Evolutionary conservation across 768 basidiomycete genomes (phyloP), one percentile per base, ranked within the genome.

Genomic region (Termitomyces sp.): DNA sequence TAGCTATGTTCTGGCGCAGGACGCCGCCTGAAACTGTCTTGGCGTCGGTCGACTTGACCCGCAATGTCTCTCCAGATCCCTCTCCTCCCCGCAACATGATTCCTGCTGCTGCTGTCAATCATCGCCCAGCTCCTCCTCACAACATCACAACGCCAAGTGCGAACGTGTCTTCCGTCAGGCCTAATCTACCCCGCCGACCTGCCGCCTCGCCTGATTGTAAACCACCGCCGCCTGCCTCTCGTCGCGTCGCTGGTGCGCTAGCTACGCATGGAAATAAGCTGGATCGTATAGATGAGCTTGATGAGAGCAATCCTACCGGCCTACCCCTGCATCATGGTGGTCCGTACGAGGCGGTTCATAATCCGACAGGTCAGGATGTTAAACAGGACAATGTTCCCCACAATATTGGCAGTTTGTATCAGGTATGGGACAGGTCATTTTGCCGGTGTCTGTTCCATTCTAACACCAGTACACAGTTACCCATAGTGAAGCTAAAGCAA

Each of bases 281-380:
- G 52, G 90, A 91, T 71, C 77, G 78, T 32, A 86, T 92, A 60
- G 90, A 92, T 66, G 87, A 90, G 68, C 70, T 92, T 35, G 90
- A 92, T 67, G 87, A 89, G 67, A 81, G 83, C 6, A 87, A 84
- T 68, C 88, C 89, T 2, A 76, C 84, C 57, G 89, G 89, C 3
- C 59, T 77, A 8, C 69, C 76, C 18, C 71, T 86, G 60, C 90
- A 91, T 66, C 88, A 91, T 63, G 75, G 74, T 33, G 85, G 88
- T 0, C 88, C 88, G n/a, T 92, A 91, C 64, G 87, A 92, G 65
- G 87, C 79, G 2, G 76, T 81, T 41, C 67, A 67, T 40, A 73
- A 68, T 45, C 63, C 74, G 41, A 66, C 70, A 71, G 54, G 62
- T 62, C 46, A 61, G 66, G 43, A 62, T 60, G 56, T 58, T 16